These are phyloP conservation scores for Polytolypa hystricis DNA, from an alignment of 2,329 filamentous ascomycete species.

Conservation along the genomic window DNA sequence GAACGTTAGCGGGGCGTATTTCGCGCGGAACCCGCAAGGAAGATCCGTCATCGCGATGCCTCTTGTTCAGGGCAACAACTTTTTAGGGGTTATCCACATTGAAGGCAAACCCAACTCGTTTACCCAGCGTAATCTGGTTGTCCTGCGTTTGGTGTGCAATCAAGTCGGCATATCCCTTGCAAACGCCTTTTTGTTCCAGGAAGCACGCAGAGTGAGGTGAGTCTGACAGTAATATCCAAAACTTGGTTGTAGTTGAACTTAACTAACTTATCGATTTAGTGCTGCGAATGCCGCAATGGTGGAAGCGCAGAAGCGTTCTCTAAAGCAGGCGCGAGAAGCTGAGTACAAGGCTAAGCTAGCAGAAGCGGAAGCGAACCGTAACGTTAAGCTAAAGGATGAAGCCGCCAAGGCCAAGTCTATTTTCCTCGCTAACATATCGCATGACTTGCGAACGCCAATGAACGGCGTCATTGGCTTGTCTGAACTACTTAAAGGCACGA, in stretches of 20 bases:
- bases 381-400: slow-evolving; percentile 56
- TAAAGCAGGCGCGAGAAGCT: slow-evolving; percentile 50
- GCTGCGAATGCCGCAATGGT: slow-evolving; percentile 56
- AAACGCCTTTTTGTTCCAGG: slow-evolving; percentile 52
- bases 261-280: slow-evolving; percentile 17
- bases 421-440: slow-evolving; percentile 88
- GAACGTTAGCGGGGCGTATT: slow-evolving; percentile 47
- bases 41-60: slow-evolving; percentile 52
- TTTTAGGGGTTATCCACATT: slow-evolving; percentile 52
- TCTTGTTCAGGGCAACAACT: slow-evolving; percentile 48
- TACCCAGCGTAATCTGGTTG: slow-evolving; percentile 46
- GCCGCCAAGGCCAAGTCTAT: slow-evolving; percentile 70
- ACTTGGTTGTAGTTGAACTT: too few species aligned
- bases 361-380: slow-evolving; percentile 52
- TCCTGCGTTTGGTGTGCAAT: slow-evolving; percentile 48
- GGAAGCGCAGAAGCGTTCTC: slow-evolving; percentile 51
- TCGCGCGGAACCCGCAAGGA: slow-evolving; percentile 44
- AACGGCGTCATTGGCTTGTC: slow-evolving; percentile 83
- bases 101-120: slow-evolving; percentile 54
- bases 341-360: slow-evolving; percentile 55
- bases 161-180: slow-evolving; percentile 54
- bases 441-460: slow-evolving; percentile 82
- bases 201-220: slow-evolving; percentile 46
- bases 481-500: slow-evolving; percentile 49
- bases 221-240: slow-evolving; percentile 1